Base-by-base conservation (phyloP, 2,329 filamentous ascomycete genomes). In the Fusarium albidum region DNA sequence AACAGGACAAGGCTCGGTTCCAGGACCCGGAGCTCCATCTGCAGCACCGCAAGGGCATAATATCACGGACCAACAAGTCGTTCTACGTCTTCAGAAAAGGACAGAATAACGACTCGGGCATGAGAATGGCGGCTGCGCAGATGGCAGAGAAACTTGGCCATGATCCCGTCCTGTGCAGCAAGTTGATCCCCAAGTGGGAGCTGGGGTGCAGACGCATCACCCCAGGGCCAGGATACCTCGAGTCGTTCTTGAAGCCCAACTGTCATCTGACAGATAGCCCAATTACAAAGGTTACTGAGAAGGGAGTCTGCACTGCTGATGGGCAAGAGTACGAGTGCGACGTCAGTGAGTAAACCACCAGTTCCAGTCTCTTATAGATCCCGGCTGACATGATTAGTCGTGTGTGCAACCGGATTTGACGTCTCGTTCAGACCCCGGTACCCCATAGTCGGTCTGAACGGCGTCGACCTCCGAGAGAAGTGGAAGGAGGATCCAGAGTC, bases 361-460 rank as follows among this genome's bases (percentile, higher is more conserved):
- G 13, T 5, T 25, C 11, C 11, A 42, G 38, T 54, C 25, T 12
- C 6, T 3, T n/a, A n/a, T n/a, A n/a, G n/a, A n/a, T n/a, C n/a
- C n/a, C n/a, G n/a, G n/a, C n/a, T n/a, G n/a, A n/a, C n/a, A n/a
- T n/a, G 12, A 7, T 0, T 6, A 64, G 61, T 86, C 17, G 71
- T 86, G 15, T 84, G 82, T 49, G 82, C 82, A 13, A 84, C 81
- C 0, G 81, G 82, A 3, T 84, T 83, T 56, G 78, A 84, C 56
- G 77, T 77, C 7, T 82, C 79, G 1, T 83, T 82, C 65, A 65
- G 74, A 2, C 81, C 82, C 3, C 73, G 76, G 1, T 83, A 82
- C 52, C 74, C 76, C 9, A 76, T 86, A 3, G 70, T 74, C 2
- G 84, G 83, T 2, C 73, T 73, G 35, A 68, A 72, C 3, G 78